These are phyloP conservation scores for Taiozyma sp. DNA, from an alignment of 1,139 yeast genomes.

Conservation along the genomic window DNA sequence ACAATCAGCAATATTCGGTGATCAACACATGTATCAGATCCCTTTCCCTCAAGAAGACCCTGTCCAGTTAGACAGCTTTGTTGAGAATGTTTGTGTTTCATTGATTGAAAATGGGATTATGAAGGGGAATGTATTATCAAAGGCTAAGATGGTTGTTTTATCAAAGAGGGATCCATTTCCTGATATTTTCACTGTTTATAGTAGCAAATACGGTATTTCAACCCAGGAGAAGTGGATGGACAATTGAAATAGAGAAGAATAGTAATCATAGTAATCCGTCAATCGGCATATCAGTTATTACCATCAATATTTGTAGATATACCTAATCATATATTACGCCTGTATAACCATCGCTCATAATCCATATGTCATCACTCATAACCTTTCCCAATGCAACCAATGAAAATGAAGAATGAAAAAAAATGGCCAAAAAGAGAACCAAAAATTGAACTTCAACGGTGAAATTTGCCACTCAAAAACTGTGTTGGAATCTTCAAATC, in stretches of 20 bases:
- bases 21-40: conserved; percentile 15
- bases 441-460: no score
- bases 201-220: conserved; percentile 5
- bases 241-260: neutral
- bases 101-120: conserved; percentile 48
- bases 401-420: neutral
- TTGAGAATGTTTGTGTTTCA: conserved; percentile 45
- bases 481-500: no score
- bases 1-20: conserved; percentile 10
- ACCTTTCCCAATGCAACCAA: neutral
- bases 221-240: conserved; percentile 21
- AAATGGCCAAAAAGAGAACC: neutral
- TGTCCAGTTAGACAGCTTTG: conserved; percentile 10
- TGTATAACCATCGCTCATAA: no score
- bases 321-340: neutral
- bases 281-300: no score
- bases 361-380: neutral
- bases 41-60: conserved; percentile 7
- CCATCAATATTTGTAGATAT: no score
- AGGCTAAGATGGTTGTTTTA: conserved; percentile 38
- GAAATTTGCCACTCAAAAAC: no score
- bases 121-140: conserved; percentile 46
- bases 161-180: conserved; percentile 50
- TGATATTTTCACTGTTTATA: conserved; percentile 27
- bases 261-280: no score